These are phyloP conservation scores for Allium fistulosum DNA, from an alignment of 106 monocot species.

Conservation along the genomic window DNA sequence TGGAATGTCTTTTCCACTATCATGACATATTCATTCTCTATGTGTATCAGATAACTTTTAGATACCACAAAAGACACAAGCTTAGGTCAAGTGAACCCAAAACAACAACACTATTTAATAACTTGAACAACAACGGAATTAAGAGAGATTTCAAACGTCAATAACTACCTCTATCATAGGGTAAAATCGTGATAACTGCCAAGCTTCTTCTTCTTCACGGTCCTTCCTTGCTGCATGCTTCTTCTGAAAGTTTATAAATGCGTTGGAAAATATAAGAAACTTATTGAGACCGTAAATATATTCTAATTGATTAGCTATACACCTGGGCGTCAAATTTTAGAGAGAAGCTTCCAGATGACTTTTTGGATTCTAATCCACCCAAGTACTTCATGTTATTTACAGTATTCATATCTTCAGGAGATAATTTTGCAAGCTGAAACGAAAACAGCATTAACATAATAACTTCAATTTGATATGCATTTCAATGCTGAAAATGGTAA, in stretches of 20 bases:
- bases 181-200: conserved; percentile 57
- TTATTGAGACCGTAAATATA: background rate
- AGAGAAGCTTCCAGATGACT: conserved; percentile 38
- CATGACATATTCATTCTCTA: too few species aligned
- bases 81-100: too few species aligned
- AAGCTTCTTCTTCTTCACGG: conserved; percentile 38
- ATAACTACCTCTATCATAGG: conserved; percentile 58
- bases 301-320: conserved; percentile 7
- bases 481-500: too few species aligned
- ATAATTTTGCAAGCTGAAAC: conserved; percentile 63
- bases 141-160: background rate
- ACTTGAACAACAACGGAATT: too few species aligned
- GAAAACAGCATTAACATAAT: background rate
- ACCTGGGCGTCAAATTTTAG: conserved; percentile 49
- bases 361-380: conserved; percentile 45
- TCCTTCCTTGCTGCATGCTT: conserved; percentile 60
- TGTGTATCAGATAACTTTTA: too few species aligned
- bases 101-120: too few species aligned
- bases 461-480: background rate
- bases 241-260: conserved; percentile 29
- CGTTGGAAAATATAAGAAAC: conserved; percentile 3
- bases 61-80: too few species aligned
- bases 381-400: conserved; percentile 55
- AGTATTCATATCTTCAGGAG: conserved; percentile 49
- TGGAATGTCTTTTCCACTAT: too few species aligned